A percentile compares a stretch with the other conserved stretches of the same genome.
Conservation (phyloP, 768 basidiomycete species). For the Termitomyces sp. region DNA sequence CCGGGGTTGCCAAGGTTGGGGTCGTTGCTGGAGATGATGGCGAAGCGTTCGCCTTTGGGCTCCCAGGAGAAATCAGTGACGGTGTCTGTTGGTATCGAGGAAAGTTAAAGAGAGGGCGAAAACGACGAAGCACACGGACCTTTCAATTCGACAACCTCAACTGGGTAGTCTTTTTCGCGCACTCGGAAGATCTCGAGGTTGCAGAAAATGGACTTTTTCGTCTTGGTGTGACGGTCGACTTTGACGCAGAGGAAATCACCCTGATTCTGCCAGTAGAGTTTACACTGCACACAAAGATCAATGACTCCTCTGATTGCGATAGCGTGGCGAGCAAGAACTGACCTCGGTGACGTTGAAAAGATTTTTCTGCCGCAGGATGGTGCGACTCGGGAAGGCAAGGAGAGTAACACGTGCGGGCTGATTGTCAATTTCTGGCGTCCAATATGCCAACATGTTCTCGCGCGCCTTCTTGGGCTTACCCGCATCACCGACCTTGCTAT, state of each 20-base stretch:
- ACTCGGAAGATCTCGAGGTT: constrained; percentile 98
- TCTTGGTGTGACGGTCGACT: constrained; percentile 98
- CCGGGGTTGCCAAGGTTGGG: constrained; percentile 89
- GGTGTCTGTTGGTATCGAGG: constrained; percentile 52
- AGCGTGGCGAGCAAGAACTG: constrained; percentile 20
- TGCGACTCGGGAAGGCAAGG: constrained; percentile 81
- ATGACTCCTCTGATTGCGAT: constrained; percentile 1
- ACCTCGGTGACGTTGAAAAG: constrained; percentile 98
- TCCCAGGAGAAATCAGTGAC: constrained; percentile 99
- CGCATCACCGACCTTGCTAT: constrained; percentile 35
- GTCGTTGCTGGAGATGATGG: constrained; percentile 90
- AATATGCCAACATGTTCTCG: constrained; percentile 95
- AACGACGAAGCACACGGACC: constrained; percentile 39
- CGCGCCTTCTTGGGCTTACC: constrained; percentile 60
- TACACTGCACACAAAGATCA: constrained; percentile 58
- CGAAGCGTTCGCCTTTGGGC: constrained; percentile 95
- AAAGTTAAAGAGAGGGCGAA: background rate
- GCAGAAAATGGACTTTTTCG: constrained; percentile 97
- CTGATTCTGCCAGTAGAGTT: constrained; percentile 97
- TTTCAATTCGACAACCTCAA: constrained; percentile 97
- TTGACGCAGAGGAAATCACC: constrained; percentile 99
- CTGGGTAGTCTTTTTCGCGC: constrained; percentile 95
- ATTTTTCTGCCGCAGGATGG: constrained; percentile 89
- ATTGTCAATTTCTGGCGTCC: constrained; percentile 96
- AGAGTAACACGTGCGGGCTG: constrained; percentile 97